Base-by-base conservation (phyloP, 2,329 filamentous ascomycete species). In the Sordariomycetes sp. region DNA sequence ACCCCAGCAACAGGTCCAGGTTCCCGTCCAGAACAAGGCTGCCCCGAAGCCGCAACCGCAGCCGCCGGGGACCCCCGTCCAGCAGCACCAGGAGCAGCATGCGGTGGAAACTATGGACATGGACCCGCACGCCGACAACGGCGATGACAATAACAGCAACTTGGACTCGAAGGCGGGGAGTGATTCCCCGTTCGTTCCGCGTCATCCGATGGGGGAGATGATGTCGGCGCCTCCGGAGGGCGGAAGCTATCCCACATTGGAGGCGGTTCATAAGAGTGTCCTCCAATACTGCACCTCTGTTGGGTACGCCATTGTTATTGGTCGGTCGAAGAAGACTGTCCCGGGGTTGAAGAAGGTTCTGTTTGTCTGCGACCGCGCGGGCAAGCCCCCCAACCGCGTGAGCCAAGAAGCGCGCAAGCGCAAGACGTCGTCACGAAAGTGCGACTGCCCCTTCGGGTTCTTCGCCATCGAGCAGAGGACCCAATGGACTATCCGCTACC, bases 381-480 rank as follows among this genome's bases (percentile, higher is more conserved):
- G 83, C 50, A 84, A 84, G 63, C 81, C 81, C 1, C 81, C 81
- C 2, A 80, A 75, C 58, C 77, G 81, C 6, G 82, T 84, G n/a
- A 85, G 75, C 61, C 80, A 83, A 1, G 83, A 86, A 68, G 78
- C 80, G 61, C 79, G 83, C 59, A 86, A 86, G 69, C 77, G 82
- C 24, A 84, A 83, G 66, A 87, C 83, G 1, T 85, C 83, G 10
- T 86, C 83, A n/a, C 76, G 83, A 53, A 87, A 87, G 65, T 86
- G 83, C 64, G 83, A 86, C 63, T 87, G 83, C 62, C 81, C 82
- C 34, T 87, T 87, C 67, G 83, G 83, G n/a, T 86, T 87, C 68
- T 87, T 86, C 62, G 83, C 83, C 58, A 83, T 87, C 46, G 83
- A 87, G 67, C 82, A 86, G 65, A 76, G 83, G 60, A 85, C 82